Conservation (phyloP, 768 basidiomycete genomes). For the Tricholoma hemisulphureum region DNA sequence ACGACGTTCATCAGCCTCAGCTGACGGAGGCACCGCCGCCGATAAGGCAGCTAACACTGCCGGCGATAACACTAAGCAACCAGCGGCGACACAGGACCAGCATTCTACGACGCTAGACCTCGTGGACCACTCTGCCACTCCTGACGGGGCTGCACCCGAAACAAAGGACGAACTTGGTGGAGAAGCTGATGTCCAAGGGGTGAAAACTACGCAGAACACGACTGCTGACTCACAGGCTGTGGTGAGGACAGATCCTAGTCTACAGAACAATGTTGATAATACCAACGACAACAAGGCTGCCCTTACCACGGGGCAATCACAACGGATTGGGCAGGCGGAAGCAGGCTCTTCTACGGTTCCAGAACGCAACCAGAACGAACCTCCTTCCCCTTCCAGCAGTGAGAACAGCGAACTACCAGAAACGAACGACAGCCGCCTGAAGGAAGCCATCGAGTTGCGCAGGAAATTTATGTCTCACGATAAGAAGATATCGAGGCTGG, state of each 20-base stretch:
- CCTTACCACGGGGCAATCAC: not conserved
- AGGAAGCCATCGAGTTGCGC: conserved; percentile 8
- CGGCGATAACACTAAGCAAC: not conserved
- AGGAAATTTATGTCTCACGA: conserved; percentile 1
- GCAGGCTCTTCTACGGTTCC: not conserved
- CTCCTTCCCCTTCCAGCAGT: not conserved
- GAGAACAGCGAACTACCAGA: conserved; percentile 9
- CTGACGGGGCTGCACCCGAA: not conserved
- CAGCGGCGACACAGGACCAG: not conserved
- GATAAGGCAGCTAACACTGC: not conserved
- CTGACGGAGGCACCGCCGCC: not conserved
- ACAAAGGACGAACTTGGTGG: not conserved
- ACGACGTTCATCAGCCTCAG: not conserved
- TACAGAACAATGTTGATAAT: not conserved
- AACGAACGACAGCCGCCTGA: conserved; percentile 1
- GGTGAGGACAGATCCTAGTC: not conserved
- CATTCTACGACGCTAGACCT: not conserved
- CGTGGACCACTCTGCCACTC: not conserved
- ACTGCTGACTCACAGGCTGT: not conserved
- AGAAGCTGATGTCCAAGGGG: not conserved
- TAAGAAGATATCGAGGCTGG: conserved; percentile 1
- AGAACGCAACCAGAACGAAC: not conserved
- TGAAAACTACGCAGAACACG: not conserved
- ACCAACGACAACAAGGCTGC: not conserved
- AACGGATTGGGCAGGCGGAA: not conserved